A percentile compares a stretch with the other conserved stretches of the same genome.
Evolutionary conservation across 1,284 basidiomycete genomes (phyloP).

Genomic region (Butyriboletus pseudospeciosus): DNA sequence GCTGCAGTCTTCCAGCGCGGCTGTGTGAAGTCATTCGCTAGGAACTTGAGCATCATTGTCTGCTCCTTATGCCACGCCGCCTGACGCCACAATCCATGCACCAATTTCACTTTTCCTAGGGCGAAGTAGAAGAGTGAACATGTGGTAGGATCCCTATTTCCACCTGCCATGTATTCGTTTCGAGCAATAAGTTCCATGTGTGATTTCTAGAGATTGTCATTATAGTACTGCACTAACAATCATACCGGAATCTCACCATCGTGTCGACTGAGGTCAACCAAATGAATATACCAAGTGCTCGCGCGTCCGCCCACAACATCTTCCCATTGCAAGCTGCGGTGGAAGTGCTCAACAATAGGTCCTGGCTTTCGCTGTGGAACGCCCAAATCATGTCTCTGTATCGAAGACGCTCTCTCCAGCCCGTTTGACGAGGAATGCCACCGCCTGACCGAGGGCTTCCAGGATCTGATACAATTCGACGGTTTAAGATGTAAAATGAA

Average conservation of each 20-base stretch:
- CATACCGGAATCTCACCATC: constrained; percentile 51
- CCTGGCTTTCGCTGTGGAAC: constrained; percentile 89
- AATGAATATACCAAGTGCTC: constrained; percentile 79
- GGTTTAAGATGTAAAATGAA: constrained; percentile 74
- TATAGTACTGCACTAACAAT: neutral
- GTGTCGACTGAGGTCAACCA: constrained; percentile 80
- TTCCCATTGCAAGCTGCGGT: constrained; percentile 71
- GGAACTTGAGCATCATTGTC: constrained; percentile 84
- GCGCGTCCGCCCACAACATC: constrained; percentile 85
- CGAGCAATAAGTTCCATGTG: constrained; percentile 90
- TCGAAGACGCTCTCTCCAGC: constrained; percentile 66
- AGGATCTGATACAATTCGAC: constrained; percentile 46
- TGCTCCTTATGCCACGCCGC: constrained; percentile 94
- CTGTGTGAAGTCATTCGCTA: constrained; percentile 85
- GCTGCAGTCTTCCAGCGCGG: constrained; percentile 91
- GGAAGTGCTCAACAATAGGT: constrained; percentile 70
- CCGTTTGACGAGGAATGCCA: constrained; percentile 39
- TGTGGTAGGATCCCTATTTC: constrained; percentile 80
- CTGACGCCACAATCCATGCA: constrained; percentile 94
- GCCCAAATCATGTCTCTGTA: constrained; percentile 96
- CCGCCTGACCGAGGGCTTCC: constrained; percentile 42
- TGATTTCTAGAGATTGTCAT: constrained; percentile 47
- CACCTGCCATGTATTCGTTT: constrained; percentile 85
- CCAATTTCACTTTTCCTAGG: constrained; percentile 84
- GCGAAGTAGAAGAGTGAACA: constrained; percentile 96